Percentiles rank a stretch among this genome's conserved stretches.
These are phyloP conservation scores for Chrysosporium queenslandicum DNA, from an alignment of 2,329 filamentous ascomycete genomes.

Conservation along the genomic window DNA sequence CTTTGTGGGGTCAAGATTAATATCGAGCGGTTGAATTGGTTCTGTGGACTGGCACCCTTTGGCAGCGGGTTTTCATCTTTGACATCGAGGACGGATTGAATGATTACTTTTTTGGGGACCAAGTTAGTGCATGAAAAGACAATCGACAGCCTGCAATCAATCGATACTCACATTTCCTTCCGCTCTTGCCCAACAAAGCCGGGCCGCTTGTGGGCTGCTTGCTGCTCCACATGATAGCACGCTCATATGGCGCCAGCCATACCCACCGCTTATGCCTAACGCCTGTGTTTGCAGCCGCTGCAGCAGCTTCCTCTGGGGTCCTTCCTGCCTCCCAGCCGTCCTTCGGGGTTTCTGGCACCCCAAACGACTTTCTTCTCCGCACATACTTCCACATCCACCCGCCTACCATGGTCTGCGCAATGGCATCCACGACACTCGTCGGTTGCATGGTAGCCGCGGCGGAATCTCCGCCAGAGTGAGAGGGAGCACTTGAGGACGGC, in stretches of 20 bases:
- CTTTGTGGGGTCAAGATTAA: constrained; percentile 86
- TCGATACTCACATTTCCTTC: constrained; percentile 62
- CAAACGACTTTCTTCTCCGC: constrained; percentile 69
- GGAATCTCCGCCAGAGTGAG: constrained; percentile 39
- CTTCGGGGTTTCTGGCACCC: constrained; percentile 45
- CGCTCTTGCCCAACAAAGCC: constrained; percentile 85
- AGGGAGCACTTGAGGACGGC: constrained; percentile 21
- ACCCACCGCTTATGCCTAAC: constrained; percentile 92
- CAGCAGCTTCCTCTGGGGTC: constrained; percentile 57
- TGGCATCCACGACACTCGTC: constrained; percentile 83
- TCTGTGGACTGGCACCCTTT: constrained; percentile 48
- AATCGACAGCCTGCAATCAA: too few species aligned
- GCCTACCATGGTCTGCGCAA: constrained; percentile 96
- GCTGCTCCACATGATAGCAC: constrained; percentile 94
- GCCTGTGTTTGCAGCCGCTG: constrained; percentile 54
- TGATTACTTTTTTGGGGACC: constrained; percentile 59
- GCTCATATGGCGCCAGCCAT: constrained; percentile 93
- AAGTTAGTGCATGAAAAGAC: constrained; percentile 24
- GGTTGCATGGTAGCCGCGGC: constrained; percentile 53
- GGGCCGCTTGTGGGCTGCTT: constrained; percentile 85
- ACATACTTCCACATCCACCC: constrained; percentile 52
- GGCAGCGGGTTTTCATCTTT: constrained; percentile 85
- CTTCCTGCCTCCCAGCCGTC: constrained; percentile 42
- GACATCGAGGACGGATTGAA: constrained; percentile 94
- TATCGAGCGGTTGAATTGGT: constrained; percentile 82